Evolutionary conservation across 1,284 basidiomycete species (phyloP), one percentile per base, ranked within the genome.

Genomic region (Sporisorium sorghi): DNA sequence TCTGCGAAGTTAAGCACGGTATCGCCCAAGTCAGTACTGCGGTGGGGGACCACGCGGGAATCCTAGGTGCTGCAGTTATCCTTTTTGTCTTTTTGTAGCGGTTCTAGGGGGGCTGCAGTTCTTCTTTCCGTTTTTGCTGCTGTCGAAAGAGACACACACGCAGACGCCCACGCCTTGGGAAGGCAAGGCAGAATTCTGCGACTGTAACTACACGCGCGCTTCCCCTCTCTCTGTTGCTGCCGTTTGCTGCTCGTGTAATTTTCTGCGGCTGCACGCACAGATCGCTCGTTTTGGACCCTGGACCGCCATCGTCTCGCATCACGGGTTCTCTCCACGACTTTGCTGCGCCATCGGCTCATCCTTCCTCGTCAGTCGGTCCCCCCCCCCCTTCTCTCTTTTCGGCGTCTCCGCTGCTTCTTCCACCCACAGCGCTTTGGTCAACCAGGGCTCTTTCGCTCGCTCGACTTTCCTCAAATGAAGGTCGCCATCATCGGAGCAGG

Each of bases 31-130:
- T 90, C 89, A 90, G 90, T 91, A 91, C 90, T 89, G 90, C 87
- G 89, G 90, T 90, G 90, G 90, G 89, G 90, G 90, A 90, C 90
- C 90, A 90, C 89, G 87, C 87, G 89, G 89, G 90, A 90, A 90
- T 90, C 89, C 89, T 90, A 87, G 89, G 89, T 90, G 89, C 89
- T 88, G 89, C 89, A 89, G 89, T 89, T 90, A n/a, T n/a, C n/a
- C n/a, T n/a, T n/a, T n/a, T n/a, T n/a, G n/a, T n/a, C n/a, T n/a
- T n/a, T n/a, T n/a, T n/a, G n/a, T n/a, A n/a, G n/a, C n/a, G n/a
- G n/a, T n/a, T n/a, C n/a, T n/a, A n/a, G n/a, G n/a, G n/a, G n/a
- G n/a, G n/a, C n/a, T n/a, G n/a, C n/a, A n/a, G n/a, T n/a, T n/a
- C 87, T 88, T 79, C 12, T 12, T 35, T 35, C 11, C 11, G 10